Conservation (phyloP, 805 yeast genomes). For the Candida boleticola region DNA sequence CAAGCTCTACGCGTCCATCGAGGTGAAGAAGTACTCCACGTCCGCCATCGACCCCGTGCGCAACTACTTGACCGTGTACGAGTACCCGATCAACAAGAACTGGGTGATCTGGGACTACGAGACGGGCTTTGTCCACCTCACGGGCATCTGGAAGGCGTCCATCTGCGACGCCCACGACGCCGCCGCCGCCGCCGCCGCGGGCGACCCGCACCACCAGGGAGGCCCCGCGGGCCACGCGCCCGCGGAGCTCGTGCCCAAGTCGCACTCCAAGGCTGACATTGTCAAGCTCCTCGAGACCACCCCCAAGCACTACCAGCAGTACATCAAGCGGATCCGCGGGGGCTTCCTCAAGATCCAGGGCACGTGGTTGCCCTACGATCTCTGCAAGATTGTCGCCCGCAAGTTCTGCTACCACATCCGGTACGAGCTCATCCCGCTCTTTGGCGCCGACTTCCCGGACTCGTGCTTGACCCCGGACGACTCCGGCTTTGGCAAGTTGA, state of each 20-base stretch:
- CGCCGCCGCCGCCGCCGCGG: background rate
- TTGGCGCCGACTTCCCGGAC: slow-evolving; percentile 68
- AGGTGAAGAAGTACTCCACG: slow-evolving; percentile 60
- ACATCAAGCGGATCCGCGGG: slow-evolving; percentile 76
- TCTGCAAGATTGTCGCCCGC: slow-evolving; percentile 66
- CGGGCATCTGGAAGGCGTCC: slow-evolving; percentile 79
- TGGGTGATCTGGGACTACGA: slow-evolving; percentile 84
- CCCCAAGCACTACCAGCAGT: slow-evolving; percentile 59
- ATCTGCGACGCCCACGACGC: slow-evolving; percentile 14
- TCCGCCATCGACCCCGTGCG: slow-evolving; percentile 63
- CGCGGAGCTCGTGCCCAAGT: slow-evolving; percentile 3
- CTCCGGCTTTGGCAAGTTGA: slow-evolving; percentile 63
- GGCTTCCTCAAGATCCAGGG: slow-evolving; percentile 93
- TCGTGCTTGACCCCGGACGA: slow-evolving; percentile 59
- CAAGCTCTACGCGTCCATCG: slow-evolving; percentile 18
- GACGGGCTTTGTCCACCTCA: slow-evolving; percentile 82
- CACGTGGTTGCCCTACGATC: slow-evolving; percentile 79
- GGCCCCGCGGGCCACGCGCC: background rate
- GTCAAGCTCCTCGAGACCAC: slow-evolving; percentile 65
- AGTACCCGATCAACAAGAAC: slow-evolving; percentile 64
- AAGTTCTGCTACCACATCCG: slow-evolving; percentile 78
- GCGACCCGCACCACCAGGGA: too few species aligned
- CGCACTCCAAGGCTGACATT: slow-evolving; percentile 65
- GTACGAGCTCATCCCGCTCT: slow-evolving; percentile 71
- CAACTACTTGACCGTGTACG: slow-evolving; percentile 66